These are phyloP conservation scores for Fragaria iinumae DNA, from an alignment of 306 rosid genomes.

Conservation along the genomic window DNA sequence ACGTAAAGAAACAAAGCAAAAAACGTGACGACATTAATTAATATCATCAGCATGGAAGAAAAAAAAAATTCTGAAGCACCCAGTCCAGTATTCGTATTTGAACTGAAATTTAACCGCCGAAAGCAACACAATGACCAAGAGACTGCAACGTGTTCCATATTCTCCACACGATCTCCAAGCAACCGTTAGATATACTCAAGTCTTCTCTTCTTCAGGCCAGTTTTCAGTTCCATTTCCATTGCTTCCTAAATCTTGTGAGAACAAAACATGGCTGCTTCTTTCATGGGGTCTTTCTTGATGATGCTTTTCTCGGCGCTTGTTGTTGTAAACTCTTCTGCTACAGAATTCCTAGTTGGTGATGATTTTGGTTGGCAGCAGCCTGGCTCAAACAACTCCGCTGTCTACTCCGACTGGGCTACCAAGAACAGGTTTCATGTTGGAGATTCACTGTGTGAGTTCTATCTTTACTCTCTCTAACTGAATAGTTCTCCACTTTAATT, in stretches of 20 bases:
- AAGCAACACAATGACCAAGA: slow-evolving; percentile 6
- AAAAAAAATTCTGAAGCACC: background rate
- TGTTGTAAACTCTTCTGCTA: slow-evolving; percentile 23
- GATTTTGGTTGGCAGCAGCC: slow-evolving; percentile 68
- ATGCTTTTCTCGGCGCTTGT: slow-evolving; percentile 24
- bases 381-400: slow-evolving; percentile 23
- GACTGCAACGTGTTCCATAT: slow-evolving; percentile 19
- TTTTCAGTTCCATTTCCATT: slow-evolving; percentile 1
- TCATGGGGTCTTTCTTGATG: slow-evolving; percentile 5
- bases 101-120: slow-evolving; percentile 19
- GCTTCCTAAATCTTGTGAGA: background rate
- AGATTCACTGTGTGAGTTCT: slow-evolving; percentile 65
- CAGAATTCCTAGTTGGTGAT: slow-evolving; percentile 67
- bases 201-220: background rate
- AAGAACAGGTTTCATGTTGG: slow-evolving; percentile 66
- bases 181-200: background rate
- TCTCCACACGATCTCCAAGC: slow-evolving; percentile 1
- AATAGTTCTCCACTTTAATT: too few relatives aligned
- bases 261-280: slow-evolving; percentile 37
- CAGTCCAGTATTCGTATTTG: background rate
- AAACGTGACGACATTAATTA: background rate
- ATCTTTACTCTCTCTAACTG: background rate
- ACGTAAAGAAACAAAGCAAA: background rate
- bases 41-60: background rate
- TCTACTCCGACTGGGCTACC: slow-evolving; percentile 67